Base-by-base conservation (phyloP, 2,329 filamentous ascomycete genomes). In the Penicillium psychrosexuale region DNA sequence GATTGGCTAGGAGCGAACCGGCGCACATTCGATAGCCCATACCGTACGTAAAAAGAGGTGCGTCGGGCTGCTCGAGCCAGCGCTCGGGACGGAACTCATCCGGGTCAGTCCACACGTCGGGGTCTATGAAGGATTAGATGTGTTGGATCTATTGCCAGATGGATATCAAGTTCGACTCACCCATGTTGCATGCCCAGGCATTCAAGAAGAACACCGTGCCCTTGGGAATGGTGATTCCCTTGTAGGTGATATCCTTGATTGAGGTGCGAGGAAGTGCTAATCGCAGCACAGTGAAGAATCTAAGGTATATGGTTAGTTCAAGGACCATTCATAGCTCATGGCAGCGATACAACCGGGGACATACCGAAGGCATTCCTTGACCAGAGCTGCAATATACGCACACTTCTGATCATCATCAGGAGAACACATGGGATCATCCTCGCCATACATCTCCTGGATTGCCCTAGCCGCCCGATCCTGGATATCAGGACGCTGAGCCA, bases 1-100 rank as follows among this genome's bases (percentile, higher is more conserved):
- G 76, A 63, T 87, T 87, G 11, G 84, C 84, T 2, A 87, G 75
- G 37, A 85, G 65, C 1, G 79, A 84, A 36, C 84, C 85, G 0
- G 84, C 84, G 58, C 85, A 88, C 85, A 88, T 88, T 37, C 84
- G 80, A 60, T 86, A 87, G 1, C 85, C 85, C 9, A 87, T 74
- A 0, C 85, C 85, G 55, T 86, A 87, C 0, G 84, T 85, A 67
- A 87, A 87, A 12, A 87, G 69, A 1, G 84, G 84, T 4, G 83
- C 83, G 28, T 87, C 83, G 0, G 84, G 83, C 45, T 84, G 78
- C 66, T 85, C 82, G 11, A 85, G 70, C 84, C 84, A 88, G 27
- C 85, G 77, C 64, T 86, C 83, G 0, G 82, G 82, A 9, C 82
- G 77, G 72, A 87, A 86, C 6, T 73, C 76, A 33, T 82, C 77